Conservation (phyloP, 2,329 filamentous ascomycete genomes). For the Hymenoscyphus scutula region DNA sequence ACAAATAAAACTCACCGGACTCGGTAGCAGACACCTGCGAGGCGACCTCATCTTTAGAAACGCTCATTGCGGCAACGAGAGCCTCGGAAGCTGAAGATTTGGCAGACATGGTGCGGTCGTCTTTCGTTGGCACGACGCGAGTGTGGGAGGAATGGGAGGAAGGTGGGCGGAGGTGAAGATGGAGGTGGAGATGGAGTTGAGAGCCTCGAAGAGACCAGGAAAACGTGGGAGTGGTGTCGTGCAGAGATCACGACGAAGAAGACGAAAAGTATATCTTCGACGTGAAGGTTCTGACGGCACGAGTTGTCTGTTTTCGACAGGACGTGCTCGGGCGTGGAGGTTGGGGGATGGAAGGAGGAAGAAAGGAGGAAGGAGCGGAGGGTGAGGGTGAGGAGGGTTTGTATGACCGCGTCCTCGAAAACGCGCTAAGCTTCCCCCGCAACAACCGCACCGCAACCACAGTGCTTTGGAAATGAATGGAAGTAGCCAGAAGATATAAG, state of each 20-base stretch:
- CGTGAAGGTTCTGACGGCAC: conserved; percentile 1
- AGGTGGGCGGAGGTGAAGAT: neutral
- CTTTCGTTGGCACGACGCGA: neutral
- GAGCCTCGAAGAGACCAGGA: conserved; percentile 4
- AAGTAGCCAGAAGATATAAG: too few species aligned
- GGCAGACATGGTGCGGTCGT: neutral
- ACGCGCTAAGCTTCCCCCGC: neutral
- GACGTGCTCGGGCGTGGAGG: neutral
- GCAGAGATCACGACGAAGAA: neutral
- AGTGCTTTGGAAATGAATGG: too few species aligned
- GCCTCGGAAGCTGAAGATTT: neutral
- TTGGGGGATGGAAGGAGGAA: conserved; percentile 6
- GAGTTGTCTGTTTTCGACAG: conserved; percentile 2
- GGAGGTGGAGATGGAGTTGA: neutral
- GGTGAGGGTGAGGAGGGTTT: neutral
- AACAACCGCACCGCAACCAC: too few species aligned
- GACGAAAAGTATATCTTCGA: conserved; percentile 2
- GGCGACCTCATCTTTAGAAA: neutral
- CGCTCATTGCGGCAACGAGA: neutral
- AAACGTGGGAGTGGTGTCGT: conserved; percentile 2
- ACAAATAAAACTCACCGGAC: neutral
- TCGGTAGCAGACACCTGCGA: neutral
- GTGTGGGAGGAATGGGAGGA: neutral
- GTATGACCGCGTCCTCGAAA: neutral
- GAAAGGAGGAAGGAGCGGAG: conserved; percentile 4